Conservation (phyloP, 768 basidiomycete genomes). For the Exidia glandulosa region DNA sequence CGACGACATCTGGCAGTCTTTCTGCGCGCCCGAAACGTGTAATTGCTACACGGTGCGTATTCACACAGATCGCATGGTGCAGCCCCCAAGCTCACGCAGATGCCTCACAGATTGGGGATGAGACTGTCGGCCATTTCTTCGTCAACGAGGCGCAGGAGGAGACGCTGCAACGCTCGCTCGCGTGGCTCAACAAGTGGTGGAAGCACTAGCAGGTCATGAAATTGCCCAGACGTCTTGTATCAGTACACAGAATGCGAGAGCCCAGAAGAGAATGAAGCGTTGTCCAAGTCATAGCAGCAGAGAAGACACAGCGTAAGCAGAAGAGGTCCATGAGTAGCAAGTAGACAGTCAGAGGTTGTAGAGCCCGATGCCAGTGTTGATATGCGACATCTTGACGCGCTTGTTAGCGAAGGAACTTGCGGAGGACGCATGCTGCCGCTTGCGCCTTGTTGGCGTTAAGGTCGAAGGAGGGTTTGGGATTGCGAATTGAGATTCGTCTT, state of each 20-base stretch:
- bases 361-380: background rate
- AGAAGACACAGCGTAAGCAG: no score
- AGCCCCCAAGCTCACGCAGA: slow-evolving; percentile 3
- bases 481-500: background rate
- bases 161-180: slow-evolving; percentile 4
- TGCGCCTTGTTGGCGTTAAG: background rate
- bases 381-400: background rate
- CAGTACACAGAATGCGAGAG: background rate
- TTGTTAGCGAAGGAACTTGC: background rate
- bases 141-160: slow-evolving; percentile 10
- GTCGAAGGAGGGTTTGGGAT: background rate
- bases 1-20: slow-evolving; percentile 7
- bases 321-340: no score
- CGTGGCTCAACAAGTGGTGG: slow-evolving; percentile 5
- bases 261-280: background rate
- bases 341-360: background rate
- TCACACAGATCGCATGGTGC: no score
- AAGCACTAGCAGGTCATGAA: no score
- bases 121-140: slow-evolving; percentile 10
- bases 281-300: no score
- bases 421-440: background rate
- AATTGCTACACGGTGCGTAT: background rate
- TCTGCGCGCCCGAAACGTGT: background rate
- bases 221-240: no score
- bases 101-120: slow-evolving; percentile 6